phyloP scores from a whole-genome alignment of 2,329 filamentous ascomycete genomes.

The Plenodomus lindquistii region DNA sequence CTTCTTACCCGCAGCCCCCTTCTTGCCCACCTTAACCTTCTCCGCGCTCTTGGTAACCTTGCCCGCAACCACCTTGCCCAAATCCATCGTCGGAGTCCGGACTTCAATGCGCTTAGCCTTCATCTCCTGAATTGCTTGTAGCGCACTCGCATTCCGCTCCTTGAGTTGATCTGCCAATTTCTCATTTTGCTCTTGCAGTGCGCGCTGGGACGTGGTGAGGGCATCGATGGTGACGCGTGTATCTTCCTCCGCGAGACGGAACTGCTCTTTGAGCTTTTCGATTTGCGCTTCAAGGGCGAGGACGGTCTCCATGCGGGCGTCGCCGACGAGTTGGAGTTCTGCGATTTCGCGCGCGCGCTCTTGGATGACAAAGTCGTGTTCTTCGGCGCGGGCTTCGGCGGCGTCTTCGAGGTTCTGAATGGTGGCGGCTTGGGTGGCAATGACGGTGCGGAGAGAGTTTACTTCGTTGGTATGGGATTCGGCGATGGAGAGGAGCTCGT shows the following conservation, averaged over 20 bases:
- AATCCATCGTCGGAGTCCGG: slow-evolving; percentile 27
- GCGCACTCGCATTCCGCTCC: slow-evolving; percentile 32
- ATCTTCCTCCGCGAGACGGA: slow-evolving; percentile 32
- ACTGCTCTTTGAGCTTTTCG: slow-evolving; percentile 37
- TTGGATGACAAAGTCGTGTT: slow-evolving; percentile 30
- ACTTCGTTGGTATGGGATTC: slow-evolving; percentile 34
- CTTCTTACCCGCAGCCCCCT: slow-evolving; percentile 24
- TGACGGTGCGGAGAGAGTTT: slow-evolving; percentile 41
- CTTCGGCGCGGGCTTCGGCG: slow-evolving; percentile 22
- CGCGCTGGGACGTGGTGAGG: slow-evolving; percentile 31
- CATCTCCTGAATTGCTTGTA: slow-evolving; percentile 38
- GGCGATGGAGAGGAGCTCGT: slow-evolving; percentile 36
- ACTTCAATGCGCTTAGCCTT: slow-evolving; percentile 38
- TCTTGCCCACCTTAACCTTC: slow-evolving; percentile 39
- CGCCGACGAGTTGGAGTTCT: slow-evolving; percentile 40
- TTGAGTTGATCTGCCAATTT: slow-evolving; percentile 29
- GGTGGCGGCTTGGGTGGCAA: slow-evolving; percentile 44
- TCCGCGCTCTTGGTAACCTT: slow-evolving; percentile 38
- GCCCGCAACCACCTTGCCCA: slow-evolving; percentile 33
- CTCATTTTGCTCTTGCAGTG: slow-evolving; percentile 37
- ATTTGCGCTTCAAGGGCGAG: slow-evolving; percentile 34
- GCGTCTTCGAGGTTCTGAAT: slow-evolving; percentile 40
- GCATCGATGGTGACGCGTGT: slow-evolving; percentile 37
- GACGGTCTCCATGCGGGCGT: slow-evolving; percentile 39
- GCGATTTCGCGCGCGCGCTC: slow-evolving; percentile 37